These are phyloP conservation scores for Vanderwaltozyma yarrowii DNA, from an alignment of 805 yeast species.

Conservation along the genomic window DNA sequence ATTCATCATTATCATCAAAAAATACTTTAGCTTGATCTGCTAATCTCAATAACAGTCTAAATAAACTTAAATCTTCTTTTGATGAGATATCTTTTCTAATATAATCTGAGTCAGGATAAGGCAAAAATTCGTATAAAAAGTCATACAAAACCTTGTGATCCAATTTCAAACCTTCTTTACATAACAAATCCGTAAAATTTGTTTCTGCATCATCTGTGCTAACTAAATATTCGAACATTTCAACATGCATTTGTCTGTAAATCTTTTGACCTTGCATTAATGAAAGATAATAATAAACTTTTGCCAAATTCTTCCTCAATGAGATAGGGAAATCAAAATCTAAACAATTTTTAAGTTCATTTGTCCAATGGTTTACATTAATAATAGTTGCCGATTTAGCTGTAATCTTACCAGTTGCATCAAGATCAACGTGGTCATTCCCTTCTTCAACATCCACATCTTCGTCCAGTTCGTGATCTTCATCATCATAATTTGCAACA, in stretches of 20 bases:
- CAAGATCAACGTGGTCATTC: slow-evolving; percentile 18
- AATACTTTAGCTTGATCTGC: slow-evolving; percentile 47
- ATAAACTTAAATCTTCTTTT: slow-evolving; percentile 37
- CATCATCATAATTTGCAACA: no score
- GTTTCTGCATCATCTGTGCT: slow-evolving; percentile 28
- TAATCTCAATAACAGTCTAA: slow-evolving; percentile 39
- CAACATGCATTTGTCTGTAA: slow-evolving; percentile 49
- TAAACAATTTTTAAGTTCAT: slow-evolving; percentile 69
- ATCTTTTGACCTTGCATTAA: slow-evolving; percentile 63
- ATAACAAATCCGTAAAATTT: slow-evolving; percentile 24
- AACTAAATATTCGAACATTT: slow-evolving; percentile 49
- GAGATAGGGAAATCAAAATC: slow-evolving; percentile 65
- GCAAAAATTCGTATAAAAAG: slow-evolving; percentile 30
- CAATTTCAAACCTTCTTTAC: slow-evolving; percentile 23
- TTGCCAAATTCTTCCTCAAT: slow-evolving; percentile 49
- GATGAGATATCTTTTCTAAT: slow-evolving; percentile 29
- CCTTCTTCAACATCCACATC: slow-evolving; percentile 33
- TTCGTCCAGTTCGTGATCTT: slow-evolving; percentile 30
- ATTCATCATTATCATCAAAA: slow-evolving; percentile 35
- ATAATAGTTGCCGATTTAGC: slow-evolving; percentile 65
- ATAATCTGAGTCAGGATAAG: slow-evolving; percentile 39
- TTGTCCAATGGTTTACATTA: slow-evolving; percentile 75
- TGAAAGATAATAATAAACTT: slow-evolving; percentile 61
- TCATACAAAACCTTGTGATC: slow-evolving; percentile 30
- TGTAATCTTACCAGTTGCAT: slow-evolving; percentile 46